Conservation (phyloP, 768 basidiomycete genomes). For the Pleurotus sapidus region DNA sequence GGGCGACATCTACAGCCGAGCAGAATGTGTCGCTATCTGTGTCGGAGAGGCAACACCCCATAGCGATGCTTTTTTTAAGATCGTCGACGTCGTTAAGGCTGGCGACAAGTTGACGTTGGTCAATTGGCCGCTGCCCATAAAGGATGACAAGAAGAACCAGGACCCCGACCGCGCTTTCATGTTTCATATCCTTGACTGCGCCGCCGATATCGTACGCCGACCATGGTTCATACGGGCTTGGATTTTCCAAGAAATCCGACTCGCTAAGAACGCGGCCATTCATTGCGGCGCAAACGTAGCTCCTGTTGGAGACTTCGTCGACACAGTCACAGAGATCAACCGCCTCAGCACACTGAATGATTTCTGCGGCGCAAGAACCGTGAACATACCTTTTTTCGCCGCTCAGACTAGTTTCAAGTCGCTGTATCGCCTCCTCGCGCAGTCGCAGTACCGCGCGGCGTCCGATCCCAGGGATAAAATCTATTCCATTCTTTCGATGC, state of each 20-base stretch:
- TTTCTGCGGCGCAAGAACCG: background rate
- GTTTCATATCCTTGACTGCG: background rate
- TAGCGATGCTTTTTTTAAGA: background rate
- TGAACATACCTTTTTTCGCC: background rate
- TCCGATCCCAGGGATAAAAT: background rate
- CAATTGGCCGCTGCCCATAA: background rate
- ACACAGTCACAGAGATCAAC: background rate
- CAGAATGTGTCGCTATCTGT: background rate
- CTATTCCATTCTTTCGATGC: background rate
- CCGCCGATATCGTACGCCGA: background rate
- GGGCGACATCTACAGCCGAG: background rate
- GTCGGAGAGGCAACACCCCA: background rate
- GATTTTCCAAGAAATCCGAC: conserved; percentile 1
- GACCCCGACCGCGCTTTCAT: background rate
- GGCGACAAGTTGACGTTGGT: background rate
- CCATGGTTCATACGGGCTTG: background rate
- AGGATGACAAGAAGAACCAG: background rate
- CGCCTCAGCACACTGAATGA: background rate
- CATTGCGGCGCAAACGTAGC: background rate
- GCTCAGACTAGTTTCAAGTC: background rate
- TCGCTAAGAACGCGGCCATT: background rate
- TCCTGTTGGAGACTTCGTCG: background rate
- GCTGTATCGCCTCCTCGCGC: background rate
- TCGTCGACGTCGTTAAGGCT: background rate
- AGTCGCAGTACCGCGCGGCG: background rate